Base-by-base conservation (phyloP, 2,329 filamentous ascomycete species). In the Apiospora malaysiana region DNA sequence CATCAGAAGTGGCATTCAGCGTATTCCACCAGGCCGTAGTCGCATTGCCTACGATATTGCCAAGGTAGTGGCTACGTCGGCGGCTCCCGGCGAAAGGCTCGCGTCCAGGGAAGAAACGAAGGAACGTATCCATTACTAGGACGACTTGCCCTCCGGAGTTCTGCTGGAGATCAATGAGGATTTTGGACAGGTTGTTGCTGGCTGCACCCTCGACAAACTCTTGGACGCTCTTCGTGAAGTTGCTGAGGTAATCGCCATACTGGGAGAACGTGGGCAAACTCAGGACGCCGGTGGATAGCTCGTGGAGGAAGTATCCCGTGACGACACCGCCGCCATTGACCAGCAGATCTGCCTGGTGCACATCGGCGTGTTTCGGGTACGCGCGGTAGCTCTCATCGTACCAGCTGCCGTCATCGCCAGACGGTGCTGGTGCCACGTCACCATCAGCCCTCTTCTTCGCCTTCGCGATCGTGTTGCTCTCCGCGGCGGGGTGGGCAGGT, bases 241-340 rank as follows among this genome's bases (percentile, higher is more conserved):
- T 76, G n/a, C 74, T 70, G 40, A 79, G 74, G 2, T 73, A 77
- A 6, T 75, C 74, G 1, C 71, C 75, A 46, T 71, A 74, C 66
- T 77, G 75, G 8, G 78, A 72, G 66, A 84, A 84, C 68, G 72
- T 80, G 1, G 82, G 82, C 46, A 84, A 80, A 66, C 81, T 83
- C 12, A 85, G 74, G 0, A 85, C 80, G 6, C 78, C 79, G 9
- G 78, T 77, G 1, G 76, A 74, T 0, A 75, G 74, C 32, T 75
- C 73, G 23, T 71, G 68, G 7, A 76, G 68, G 69, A 75, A 76
- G 21, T 76, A 77, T 4, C 73, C 76, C 59, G 72, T 68, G 5
- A 74, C 63, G n/a, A 74, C 65, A 49, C 72, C 73, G 21, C 70
- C 70, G 21, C 71, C 72, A 23, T 37, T 37, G 21, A 49, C 32